Percentiles rank a stretch among this genome's conserved stretches.
phyloP scores from a whole-genome alignment of 345 rosid genomes.

The Excoecaria agallocha region DNA sequence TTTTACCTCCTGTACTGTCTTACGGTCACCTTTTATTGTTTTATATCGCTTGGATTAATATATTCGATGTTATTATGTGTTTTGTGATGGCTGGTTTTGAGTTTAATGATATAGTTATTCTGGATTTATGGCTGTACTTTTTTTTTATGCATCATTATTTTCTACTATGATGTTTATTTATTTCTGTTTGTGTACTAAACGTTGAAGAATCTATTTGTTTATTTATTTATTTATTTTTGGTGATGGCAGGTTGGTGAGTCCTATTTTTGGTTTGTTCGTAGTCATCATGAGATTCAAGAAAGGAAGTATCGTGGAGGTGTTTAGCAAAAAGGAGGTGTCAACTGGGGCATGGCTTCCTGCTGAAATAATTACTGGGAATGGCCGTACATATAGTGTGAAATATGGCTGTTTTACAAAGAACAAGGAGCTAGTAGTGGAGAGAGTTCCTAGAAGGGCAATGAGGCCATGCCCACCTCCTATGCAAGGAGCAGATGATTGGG shows the following conservation, averaged over 20 bases:
- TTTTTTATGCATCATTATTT: background rate
- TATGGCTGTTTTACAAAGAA: constrained; percentile 23
- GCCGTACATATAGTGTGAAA: constrained; percentile 46
- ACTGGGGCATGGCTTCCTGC: constrained; percentile 58
- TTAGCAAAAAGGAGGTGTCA: constrained; percentile 39
- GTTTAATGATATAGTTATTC: background rate
- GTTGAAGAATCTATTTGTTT: background rate
- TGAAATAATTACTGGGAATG: constrained; percentile 57
- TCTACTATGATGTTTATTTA: background rate
- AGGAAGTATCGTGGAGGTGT: constrained; percentile 62
- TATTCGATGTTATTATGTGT: background rate
- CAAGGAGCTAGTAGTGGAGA: constrained; percentile 27
- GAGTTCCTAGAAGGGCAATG: constrained; percentile 52
- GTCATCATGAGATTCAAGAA: constrained; percentile 56
- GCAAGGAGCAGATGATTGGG: constrained; percentile 37
- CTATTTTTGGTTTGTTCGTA: background rate
- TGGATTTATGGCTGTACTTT: no score
- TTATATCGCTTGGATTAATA: background rate
- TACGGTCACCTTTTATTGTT: background rate
- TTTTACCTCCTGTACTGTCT: background rate
- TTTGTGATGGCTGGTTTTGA: background rate
- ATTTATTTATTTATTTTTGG: background rate
- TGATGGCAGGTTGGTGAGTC: constrained; percentile 7
- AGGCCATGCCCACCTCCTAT: constrained; percentile 58
- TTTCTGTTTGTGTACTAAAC: background rate